These are phyloP conservation scores for Incumbomyces lentus DNA, from an alignment of 2,329 filamentous ascomycete species.

Conservation along the genomic window DNA sequence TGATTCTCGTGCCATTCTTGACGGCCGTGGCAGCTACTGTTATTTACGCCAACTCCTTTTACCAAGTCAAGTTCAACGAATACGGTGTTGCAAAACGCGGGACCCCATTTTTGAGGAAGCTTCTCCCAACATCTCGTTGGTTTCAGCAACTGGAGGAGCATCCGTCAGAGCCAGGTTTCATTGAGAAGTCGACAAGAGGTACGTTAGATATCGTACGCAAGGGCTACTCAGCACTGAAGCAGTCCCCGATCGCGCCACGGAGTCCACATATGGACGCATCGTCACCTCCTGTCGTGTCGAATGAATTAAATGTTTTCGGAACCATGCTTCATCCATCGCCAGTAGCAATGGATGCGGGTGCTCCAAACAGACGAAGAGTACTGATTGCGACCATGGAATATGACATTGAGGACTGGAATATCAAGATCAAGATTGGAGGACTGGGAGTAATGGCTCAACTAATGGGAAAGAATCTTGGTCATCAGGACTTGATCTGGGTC, in stretches of 20 bases:
- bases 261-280: no score
- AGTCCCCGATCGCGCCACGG: no score
- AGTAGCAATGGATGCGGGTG: neutral
- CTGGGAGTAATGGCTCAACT: slow-evolving; percentile 53
- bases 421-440: slow-evolving; percentile 54
- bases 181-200: neutral
- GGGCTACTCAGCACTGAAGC: no score
- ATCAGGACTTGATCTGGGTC: slow-evolving; percentile 47
- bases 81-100: neutral
- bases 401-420: slow-evolving; percentile 50
- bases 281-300: no score
- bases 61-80: slow-evolving; percentile 11
- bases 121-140: neutral
- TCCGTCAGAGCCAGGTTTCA: neutral
- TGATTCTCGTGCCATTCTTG: slow-evolving; percentile 8
- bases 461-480: slow-evolving; percentile 47
- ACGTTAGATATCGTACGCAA: no score
- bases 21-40: slow-evolving; percentile 3
- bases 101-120: neutral
- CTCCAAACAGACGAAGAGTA: slow-evolving; percentile 35
- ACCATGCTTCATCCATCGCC: slow-evolving; percentile 13
- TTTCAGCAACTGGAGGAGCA: neutral
- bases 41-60: slow-evolving; percentile 8
- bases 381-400: slow-evolving; percentile 55
- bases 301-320: no score